phyloP scores from a whole-genome alignment of 1,139 yeast species.

The Kurtzmaniella quercitrusa region DNA sequence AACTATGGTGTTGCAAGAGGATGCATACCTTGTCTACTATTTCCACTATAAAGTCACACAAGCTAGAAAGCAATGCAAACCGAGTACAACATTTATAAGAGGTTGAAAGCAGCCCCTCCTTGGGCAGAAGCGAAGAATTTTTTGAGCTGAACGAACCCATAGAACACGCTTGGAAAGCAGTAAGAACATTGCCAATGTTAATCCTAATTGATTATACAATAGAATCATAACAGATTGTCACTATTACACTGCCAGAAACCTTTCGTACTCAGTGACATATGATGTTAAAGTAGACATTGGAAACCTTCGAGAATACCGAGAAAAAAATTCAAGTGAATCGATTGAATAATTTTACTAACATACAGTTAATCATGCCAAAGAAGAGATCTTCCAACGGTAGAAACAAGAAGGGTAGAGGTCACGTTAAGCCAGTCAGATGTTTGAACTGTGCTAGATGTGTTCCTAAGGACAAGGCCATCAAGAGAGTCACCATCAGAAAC shows the following conservation, averaged over 20 bases:
- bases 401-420: constrained; percentile 99
- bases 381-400: constrained; percentile 99
- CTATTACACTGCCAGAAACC: no score
- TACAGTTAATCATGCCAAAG: constrained; percentile 82
- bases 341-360: constrained; percentile 19
- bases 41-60: background rate
- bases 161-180: no score
- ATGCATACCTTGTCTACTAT: background rate
- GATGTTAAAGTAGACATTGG: background rate
- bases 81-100: no score
- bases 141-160: no score
- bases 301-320: background rate
- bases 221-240: no score
- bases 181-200: no score
- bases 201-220: no score
- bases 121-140: no score
- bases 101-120: background rate
- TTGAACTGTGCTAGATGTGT: constrained; percentile 99
- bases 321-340: background rate
- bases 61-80: no score
- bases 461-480: constrained; percentile 99
- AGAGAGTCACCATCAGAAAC: constrained; percentile 99
- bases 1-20: background rate
- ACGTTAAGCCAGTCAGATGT: constrained; percentile 99
- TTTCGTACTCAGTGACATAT: no score